Evolutionary conservation across 345 rosid genomes (phyloP).

Genomic region (Eucalyptus lansdowneana): DNA sequence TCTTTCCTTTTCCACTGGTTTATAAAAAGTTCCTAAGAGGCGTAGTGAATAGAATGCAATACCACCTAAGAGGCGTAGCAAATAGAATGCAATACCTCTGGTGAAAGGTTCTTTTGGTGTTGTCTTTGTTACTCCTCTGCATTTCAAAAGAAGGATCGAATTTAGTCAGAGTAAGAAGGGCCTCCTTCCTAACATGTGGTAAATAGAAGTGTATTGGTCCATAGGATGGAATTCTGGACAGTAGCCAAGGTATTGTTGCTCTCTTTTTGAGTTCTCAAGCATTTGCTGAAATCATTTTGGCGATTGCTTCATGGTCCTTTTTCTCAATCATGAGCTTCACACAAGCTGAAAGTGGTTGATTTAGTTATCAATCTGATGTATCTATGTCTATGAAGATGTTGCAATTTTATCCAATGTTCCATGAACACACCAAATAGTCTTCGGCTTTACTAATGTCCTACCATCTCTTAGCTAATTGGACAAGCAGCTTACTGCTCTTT

Average conservation of each 20-base stretch:
- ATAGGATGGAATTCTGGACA: no score
- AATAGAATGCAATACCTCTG: background rate
- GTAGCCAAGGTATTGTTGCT: background rate
- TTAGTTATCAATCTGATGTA: background rate
- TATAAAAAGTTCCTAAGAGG: no score
- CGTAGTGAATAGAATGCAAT: no score
- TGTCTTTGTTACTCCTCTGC: background rate
- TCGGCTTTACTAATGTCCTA: no score
- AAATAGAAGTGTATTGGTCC: background rate
- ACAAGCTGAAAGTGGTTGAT: background rate
- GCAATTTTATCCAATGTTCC: no score
- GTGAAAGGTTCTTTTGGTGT: background rate
- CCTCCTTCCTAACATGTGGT: background rate
- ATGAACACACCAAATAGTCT: no score
- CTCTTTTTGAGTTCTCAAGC: background rate
- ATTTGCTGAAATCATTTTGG: background rate
- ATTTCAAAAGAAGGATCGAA: background rate
- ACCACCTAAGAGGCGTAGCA: no score
- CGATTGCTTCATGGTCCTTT: background rate
- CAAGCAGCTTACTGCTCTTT: no score
- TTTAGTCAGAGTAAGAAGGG: background rate
- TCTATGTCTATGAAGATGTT: no score
- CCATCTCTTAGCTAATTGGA: no score
- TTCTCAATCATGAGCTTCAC: background rate
- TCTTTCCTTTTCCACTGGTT: no score